These are phyloP conservation scores for Botrytis aclada DNA, from an alignment of 2,329 filamentous ascomycete species.

Conservation along the genomic window DNA sequence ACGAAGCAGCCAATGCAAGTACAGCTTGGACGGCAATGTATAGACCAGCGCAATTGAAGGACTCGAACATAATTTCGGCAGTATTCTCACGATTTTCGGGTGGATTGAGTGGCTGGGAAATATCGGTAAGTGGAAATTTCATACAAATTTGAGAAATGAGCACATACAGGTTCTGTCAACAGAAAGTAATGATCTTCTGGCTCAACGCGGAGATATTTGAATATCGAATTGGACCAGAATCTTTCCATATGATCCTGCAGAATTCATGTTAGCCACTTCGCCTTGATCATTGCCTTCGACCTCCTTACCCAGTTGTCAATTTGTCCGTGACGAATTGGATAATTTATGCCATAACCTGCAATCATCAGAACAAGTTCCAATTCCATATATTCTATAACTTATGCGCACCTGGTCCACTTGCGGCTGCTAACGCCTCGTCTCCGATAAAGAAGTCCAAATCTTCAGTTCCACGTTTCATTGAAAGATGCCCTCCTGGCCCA, in stretches of 20 bases:
- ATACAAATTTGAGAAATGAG: conserved; percentile 1
- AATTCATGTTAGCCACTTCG: conserved; percentile 24
- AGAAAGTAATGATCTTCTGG: conserved; percentile 99
- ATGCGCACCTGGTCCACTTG: conserved; percentile 70
- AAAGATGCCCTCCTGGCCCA: conserved; percentile 77
- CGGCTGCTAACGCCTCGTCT: conserved; percentile 85
- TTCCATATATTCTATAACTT: background rate
- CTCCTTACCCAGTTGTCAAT: conserved; percentile 91
- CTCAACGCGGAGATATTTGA: conserved; percentile 97
- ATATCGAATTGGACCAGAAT: conserved; percentile 99
- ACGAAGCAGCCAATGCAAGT: conserved; percentile 91
- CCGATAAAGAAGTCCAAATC: conserved; percentile 99
- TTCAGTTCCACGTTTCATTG: conserved; percentile 90
- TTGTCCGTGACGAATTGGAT: conserved; percentile 95
- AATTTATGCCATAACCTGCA: conserved; percentile 88
- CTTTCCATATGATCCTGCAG: conserved; percentile 94
- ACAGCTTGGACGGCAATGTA: conserved; percentile 99
- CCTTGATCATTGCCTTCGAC: background rate
- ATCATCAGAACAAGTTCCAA: conserved; percentile 26
- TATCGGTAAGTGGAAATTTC: conserved; percentile 5
- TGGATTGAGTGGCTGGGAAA: conserved; percentile 79
- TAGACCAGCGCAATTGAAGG: conserved; percentile 97
- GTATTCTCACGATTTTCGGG: conserved; percentile 99
- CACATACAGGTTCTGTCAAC: conserved; percentile 85
- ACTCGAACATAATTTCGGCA: conserved; percentile 99